Base-by-base conservation (phyloP, 2,329 filamentous ascomycete genomes). In the Juglanconis juglandina region DNA sequence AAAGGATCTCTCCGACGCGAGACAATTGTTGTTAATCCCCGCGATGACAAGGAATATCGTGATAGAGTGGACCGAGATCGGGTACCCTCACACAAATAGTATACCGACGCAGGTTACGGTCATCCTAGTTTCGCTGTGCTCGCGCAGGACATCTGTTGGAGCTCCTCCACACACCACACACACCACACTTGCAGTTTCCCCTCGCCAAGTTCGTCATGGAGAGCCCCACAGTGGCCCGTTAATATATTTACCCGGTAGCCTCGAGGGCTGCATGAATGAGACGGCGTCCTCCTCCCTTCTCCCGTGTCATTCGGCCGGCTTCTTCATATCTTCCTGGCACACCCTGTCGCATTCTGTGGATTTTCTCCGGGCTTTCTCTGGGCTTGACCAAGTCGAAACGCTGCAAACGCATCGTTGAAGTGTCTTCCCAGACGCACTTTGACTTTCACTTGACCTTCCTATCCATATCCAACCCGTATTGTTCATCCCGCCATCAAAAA, bases 401-500 rank as follows among this genome's bases (percentile, higher is more conserved):
- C 24, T 24, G 24, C 24, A 24, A 24, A 24, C 24, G 24, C 24
- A 24, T 24, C 24, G 24, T 24, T 24, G 24, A 24, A 24, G 24
- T 24, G 24, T 24, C 17, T 17, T 24, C 24, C 24, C 24, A 24
- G 24, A 24, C 24, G 24, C 24, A 24, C 24, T 24, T 24, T 24
- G 24, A 24, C 24, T 24, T 24, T 24, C 24, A 24, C 2, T 24
- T 24, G 24, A 24, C 24, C 24, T 24, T 24, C 24, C 24, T 24
- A 24, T 24, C 24, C 24, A 24, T 24, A 24, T 2, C 24, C 24
- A 24, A 24, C 24, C 24, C 24, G 24, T 24, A 17, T 4, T 11
- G 10, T 10, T 11, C 10, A 42, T 42, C 39, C 10, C 11, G 11
- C 8, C 11, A 13, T 42, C 35, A 11, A 39, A 39, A 39, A 76